Percentiles rank a stretch among this genome's conserved stretches.
phyloP scores from a whole-genome alignment of 1,139 yeast species.

The Suhomyces choctaworum region DNA sequence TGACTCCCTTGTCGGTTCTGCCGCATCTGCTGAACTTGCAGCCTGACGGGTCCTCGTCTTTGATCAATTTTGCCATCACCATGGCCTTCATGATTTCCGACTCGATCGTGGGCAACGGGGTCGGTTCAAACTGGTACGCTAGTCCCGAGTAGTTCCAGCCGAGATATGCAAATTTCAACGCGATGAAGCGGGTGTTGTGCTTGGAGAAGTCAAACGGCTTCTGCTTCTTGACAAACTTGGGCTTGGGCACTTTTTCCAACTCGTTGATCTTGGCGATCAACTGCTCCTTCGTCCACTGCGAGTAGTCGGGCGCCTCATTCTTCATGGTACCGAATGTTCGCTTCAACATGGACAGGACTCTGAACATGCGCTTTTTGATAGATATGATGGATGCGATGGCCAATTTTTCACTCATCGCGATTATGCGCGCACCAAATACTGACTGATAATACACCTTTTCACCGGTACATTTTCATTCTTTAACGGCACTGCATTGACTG shows the following conservation, averaged over 20 bases:
- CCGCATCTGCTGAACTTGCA: conserved; percentile 89
- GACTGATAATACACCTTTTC: no score
- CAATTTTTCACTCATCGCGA: conserved; percentile 1
- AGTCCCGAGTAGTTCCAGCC: conserved; percentile 96
- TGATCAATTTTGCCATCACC: conserved; percentile 64
- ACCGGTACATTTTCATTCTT: no score
- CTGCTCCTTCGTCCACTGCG: conserved; percentile 53
- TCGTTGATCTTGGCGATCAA: conserved; percentile 48
- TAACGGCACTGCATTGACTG: no score
- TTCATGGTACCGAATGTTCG: conserved; percentile 12
- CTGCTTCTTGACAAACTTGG: conserved; percentile 24
- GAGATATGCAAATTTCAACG: conserved; percentile 77
- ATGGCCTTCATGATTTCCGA: conserved; percentile 71
- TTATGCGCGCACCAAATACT: no score
- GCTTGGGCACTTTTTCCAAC: conserved; percentile 37
- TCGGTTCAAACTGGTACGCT: conserved; percentile 73
- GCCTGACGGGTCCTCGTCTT: conserved; percentile 58
- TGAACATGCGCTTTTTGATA: neutral
- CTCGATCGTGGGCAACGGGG: conserved; percentile 88
- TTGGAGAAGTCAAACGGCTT: conserved; percentile 68
- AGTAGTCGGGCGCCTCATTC: conserved; percentile 29
- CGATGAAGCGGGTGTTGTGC: conserved; percentile 68
- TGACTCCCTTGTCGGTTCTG: conserved; percentile 93
- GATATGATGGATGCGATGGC: neutral
- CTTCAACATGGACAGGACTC: conserved; percentile 10